Evolutionary conservation across 345 rosid species (phyloP), one percentile per base, ranked within the genome.

Genomic region (Salix udensis): DNA sequence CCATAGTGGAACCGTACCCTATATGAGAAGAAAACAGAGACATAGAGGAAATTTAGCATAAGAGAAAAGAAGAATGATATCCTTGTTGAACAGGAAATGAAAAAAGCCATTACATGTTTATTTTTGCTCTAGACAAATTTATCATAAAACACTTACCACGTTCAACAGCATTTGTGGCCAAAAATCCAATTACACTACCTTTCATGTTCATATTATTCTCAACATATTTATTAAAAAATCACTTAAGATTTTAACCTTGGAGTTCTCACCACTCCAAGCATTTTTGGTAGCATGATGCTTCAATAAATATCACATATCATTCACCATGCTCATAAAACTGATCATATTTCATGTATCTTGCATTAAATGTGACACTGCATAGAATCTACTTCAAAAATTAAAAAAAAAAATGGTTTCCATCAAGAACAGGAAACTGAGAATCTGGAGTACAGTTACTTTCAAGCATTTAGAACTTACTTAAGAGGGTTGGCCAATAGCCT

Each of bases 1-100:
- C 98, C 99, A 85, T 96, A 96, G 77, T 96, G 99, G 83, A 96
- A 96, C 69, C 99, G 98, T 66, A 96, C 99, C 94, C 99, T 96
- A 75, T 61, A 78, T 70, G 21, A 78, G 42, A 53, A 68, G 16
- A 53, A 74, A 66, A 37, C 70, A 21, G 7, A 36, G 65, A 46
- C 16, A 67, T 4, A 9, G 12, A 37, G 67, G 28, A 60, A 31
- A 71, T 4, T 74, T 48, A 34, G 53, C 42, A 14, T 67, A 44
- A 23, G 61, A 24, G 80, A 44, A 23, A 30, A 61, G 40, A 76
- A 30, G 36, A 3, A 1, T 30, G 64, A 15, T 52, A 2, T 2
- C 9, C 16, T 67, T 18, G 52, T 62, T 42, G 44, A 40, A 10
- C 44, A 10, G 44, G 44, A 9, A 40, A 10, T 40, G 44, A 40